Base-by-base conservation (phyloP, 2,329 filamentous ascomycete species). In the Emmonsiellopsis sp. region DNA sequence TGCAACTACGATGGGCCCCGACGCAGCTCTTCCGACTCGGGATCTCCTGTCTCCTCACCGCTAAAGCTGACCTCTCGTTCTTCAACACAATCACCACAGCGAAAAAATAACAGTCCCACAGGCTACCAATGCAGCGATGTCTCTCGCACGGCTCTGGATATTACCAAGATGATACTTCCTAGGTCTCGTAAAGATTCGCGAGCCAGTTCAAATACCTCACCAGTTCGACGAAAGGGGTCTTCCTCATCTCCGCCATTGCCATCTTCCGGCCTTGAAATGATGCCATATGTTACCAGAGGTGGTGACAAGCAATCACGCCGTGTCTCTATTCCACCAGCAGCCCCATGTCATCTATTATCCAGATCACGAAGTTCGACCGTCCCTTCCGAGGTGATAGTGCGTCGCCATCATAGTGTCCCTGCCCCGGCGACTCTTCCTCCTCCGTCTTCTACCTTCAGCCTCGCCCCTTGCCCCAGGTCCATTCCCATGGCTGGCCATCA, bases 401-500 rank as follows among this genome's bases (percentile, higher is more conserved):
- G 56, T 13, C 59, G 54, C 10, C 47, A 58, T 10, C 59, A 61
- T 11, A 54, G 61, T 11, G 56, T 53, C 48, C 7, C 31, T 3
- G 37, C 30, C 1, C 11, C 37, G 37, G 15, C 37, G 37, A 11
- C 10, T 40, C 11, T 15, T 40, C 11, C 10, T 40, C 4, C 3
- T 15, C 37, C 50, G 32, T 40, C 38, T 32, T 51, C 57, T 5
- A 48, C 55, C 30, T 59, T 61, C 10, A 57, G 67, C 42, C 75
- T 91, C 11, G 81, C 86, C 2, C 77, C 83, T 2, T 95, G 91
- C 61, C 85, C 84, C 6, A 79, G 88, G 56, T 81, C 79, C 40
- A 72, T 77, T 4, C 80, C 81, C 9, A 78, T 82, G 10, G 73
- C 79, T 8, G 83, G 84, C 1, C 79, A 84, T 56, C 76, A 85